Conservation (phyloP, 768 basidiomycete genomes). For the Suillus brevipes region DNA sequence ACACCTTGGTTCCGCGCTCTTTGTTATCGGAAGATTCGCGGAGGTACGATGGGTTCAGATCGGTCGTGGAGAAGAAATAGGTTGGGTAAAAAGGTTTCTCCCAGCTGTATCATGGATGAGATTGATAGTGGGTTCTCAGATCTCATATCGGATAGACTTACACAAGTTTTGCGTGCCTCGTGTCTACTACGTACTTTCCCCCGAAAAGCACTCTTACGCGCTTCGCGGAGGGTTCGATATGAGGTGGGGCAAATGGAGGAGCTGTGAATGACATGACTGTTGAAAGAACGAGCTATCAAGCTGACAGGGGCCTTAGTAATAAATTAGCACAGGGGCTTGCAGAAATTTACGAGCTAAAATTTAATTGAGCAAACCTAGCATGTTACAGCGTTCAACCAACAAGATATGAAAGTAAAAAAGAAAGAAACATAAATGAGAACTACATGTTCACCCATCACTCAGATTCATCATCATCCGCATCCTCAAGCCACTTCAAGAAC, state of each 20-base stretch:
- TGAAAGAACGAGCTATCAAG: neutral
- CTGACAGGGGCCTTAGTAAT: neutral
- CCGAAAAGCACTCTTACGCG: slow-evolving; percentile 35
- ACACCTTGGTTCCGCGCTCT: slow-evolving; percentile 36
- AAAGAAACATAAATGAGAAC: neutral
- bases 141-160: slow-evolving; percentile 24
- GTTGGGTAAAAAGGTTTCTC: slow-evolving; percentile 51
- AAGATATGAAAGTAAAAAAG: neutral
- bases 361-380: neutral
- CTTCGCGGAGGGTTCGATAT: neutral
- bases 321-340: neutral
- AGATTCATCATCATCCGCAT: slow-evolving; percentile 76
- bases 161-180: slow-evolving; percentile 44
- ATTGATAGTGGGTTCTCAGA: slow-evolving; percentile 1
- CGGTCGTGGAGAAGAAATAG: slow-evolving; percentile 53
- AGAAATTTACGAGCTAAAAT: neutral
- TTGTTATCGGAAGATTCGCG: slow-evolving; percentile 28
- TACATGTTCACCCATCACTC: slow-evolving; percentile 33
- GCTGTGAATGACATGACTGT: slow-evolving; percentile 14
- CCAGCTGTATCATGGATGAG: slow-evolving; percentile 43
- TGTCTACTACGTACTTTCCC: slow-evolving; percentile 55
- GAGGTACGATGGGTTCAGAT: slow-evolving; percentile 46
- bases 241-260: slow-evolving; percentile 35
- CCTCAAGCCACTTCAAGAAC: slow-evolving; percentile 94
- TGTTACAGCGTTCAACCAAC: neutral